Conservation (phyloP, 805 yeast species). For the Candida manassasensis region DNA sequence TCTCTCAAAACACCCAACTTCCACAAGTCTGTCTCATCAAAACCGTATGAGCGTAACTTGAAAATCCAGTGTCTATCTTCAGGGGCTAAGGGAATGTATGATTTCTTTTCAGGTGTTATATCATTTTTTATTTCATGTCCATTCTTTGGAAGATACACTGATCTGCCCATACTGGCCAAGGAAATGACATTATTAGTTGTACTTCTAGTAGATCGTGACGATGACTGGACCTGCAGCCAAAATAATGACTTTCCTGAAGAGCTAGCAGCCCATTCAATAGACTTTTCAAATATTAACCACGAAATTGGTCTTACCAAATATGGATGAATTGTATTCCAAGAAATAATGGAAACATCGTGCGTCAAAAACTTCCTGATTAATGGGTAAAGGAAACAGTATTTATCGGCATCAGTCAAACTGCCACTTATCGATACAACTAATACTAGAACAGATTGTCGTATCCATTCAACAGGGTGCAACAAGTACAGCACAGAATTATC, state of each 20-base stretch:
- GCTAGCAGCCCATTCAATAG: constrained; percentile 67
- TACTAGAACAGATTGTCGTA: constrained; percentile 62
- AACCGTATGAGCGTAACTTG: constrained; percentile 66
- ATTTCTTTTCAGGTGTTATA: constrained; percentile 5
- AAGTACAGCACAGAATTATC: constrained; percentile 46
- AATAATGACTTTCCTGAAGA: constrained; percentile 62
- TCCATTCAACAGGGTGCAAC: constrained; percentile 85
- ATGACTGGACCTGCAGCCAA: constrained; percentile 53
- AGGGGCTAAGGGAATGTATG: constrained; percentile 41
- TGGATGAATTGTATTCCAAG: constrained; percentile 62
- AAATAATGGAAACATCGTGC: constrained; percentile 67
- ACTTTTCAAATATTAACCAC: constrained; percentile 56
- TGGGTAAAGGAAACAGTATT: constrained; percentile 80
- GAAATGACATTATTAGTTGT: constrained; percentile 16
- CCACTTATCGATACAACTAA: constrained; percentile 59
- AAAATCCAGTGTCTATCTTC: constrained; percentile 74
- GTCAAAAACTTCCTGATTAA: constrained; percentile 69
- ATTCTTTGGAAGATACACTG: constrained; percentile 26
- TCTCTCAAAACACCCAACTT: constrained; percentile 68
- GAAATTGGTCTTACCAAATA: constrained; percentile 66
- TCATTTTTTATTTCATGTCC: constrained; percentile 6
- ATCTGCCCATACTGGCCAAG: constrained; percentile 31
- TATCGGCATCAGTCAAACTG: constrained; percentile 68
- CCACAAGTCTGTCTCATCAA: constrained; percentile 74
- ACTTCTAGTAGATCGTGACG: constrained; percentile 13